A percentile compares a stretch with the other conserved stretches of the same genome.
Conservation (phyloP, 2,329 filamentous ascomycete genomes). For the Lecanosticta acicola region DNA sequence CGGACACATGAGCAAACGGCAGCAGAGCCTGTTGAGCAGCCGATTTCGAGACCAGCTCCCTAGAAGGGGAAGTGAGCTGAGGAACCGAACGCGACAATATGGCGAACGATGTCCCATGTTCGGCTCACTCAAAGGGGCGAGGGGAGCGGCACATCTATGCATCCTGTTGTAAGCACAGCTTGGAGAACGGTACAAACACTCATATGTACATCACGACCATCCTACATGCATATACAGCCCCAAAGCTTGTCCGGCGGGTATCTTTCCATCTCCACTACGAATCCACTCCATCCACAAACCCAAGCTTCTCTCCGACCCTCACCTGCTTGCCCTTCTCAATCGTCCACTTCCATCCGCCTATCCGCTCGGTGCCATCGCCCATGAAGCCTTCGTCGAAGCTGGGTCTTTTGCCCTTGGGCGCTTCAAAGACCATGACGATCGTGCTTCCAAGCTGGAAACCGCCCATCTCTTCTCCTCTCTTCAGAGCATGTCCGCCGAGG, state of each 20-base stretch:
- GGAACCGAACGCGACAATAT: too few species aligned
- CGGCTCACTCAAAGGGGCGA: too few species aligned
- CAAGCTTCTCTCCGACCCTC: conserved; percentile 82
- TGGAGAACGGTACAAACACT: too few species aligned
- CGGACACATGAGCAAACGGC: too few species aligned
- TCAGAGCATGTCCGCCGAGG: conserved; percentile 75
- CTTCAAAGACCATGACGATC: conserved; percentile 93
- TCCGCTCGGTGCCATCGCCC: conserved; percentile 45
- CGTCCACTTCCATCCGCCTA: conserved; percentile 74
- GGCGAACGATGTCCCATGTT: too few species aligned
- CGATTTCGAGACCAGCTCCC: too few species aligned
- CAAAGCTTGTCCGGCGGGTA: not conserved
- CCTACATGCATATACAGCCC: not conserved
- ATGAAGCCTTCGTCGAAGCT: conserved; percentile 56
- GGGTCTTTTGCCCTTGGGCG: conserved; percentile 59
- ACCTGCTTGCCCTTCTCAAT: conserved; percentile 83
- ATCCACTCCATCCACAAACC: conserved; percentile 58
- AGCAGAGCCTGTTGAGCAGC: too few species aligned
- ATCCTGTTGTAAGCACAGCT: too few species aligned
- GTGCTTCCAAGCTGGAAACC: conserved; percentile 95
- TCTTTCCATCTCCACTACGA: not conserved
- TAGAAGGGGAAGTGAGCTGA: too few species aligned
- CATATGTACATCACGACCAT: not conserved
- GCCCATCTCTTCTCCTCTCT: conserved; percentile 92
- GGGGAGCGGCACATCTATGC: too few species aligned